Evolutionary conservation across 2,329 filamentous ascomycete genomes (phyloP).

Genomic region (Fusarium caatingaense): DNA sequence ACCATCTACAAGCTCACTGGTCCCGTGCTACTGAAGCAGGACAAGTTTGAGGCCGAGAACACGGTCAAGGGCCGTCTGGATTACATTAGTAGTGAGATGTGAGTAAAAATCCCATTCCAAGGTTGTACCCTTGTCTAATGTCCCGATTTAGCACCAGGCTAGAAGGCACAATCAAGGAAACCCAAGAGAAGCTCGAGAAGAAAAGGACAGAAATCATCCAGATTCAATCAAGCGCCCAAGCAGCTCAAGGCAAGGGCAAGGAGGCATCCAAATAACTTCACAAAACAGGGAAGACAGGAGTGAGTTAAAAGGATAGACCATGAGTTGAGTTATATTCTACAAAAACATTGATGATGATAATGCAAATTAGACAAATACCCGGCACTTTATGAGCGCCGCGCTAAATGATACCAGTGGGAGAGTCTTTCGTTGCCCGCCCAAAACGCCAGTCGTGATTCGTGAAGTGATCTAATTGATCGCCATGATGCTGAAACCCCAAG

Average conservation of each 20-base stretch:
- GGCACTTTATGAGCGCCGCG: slow-evolving; percentile 32
- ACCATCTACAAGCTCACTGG: slow-evolving; percentile 97
- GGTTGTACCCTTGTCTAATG: neutral
- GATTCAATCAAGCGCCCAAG: slow-evolving; percentile 63
- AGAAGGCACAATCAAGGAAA: slow-evolving; percentile 66
- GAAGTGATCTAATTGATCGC: slow-evolving; percentile 43
- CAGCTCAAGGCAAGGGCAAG: slow-evolving; percentile 50
- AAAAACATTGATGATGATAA: slow-evolving; percentile 39
- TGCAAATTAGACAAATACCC: slow-evolving; percentile 36
- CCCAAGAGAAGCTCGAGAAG: slow-evolving; percentile 67
- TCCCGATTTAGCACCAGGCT: slow-evolving; percentile 50
- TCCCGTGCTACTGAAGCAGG: slow-evolving; percentile 93
- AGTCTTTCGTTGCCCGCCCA: slow-evolving; percentile 3
- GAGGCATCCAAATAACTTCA: slow-evolving; percentile 38
- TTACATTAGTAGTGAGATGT: slow-evolving; percentile 96
- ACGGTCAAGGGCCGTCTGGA: slow-evolving; percentile 91
- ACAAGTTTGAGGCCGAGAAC: slow-evolving; percentile 87
- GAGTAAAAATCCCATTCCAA: slow-evolving; percentile 50
- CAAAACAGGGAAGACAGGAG: slow-evolving; percentile 11
- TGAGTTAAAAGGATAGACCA: slow-evolving; percentile 37
- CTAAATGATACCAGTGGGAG: slow-evolving; percentile 27
- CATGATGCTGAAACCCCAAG: slow-evolving; percentile 46
- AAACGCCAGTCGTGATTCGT: slow-evolving; percentile 44
- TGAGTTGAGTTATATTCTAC: slow-evolving; percentile 49
- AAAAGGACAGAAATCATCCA: slow-evolving; percentile 71